Evolutionary conservation across 305 asterid species (phyloP), one percentile per base, ranked within the genome.

Genomic region (Fraxinus floribunda): DNA sequence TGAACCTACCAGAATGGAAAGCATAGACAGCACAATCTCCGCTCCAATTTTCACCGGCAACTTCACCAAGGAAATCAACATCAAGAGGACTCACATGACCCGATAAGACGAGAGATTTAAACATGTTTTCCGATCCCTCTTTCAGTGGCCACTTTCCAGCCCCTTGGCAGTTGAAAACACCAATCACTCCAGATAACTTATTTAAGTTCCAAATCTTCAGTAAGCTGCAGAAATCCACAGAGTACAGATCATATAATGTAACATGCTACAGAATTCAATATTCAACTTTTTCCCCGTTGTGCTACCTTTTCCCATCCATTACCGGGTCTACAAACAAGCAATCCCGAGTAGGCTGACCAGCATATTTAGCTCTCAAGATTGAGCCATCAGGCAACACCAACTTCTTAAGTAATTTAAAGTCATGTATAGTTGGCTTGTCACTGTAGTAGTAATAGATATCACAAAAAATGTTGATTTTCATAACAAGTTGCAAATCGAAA

Each of bases 101-200:
- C 0, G 88, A 88, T 38, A 88, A 80, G 57, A 79, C 77, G 34
- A 83, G 77, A 46, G 79, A 7, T 74, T 76, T 52, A 32, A 84
- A 73, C 20, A 80, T 34, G 39, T 30, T 34, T 34, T 81, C 82
- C 6, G 52, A 81, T 32, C 22, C 83, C 24, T 81, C 84, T 76
- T 66, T 81, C 82, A 86, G 5, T 6, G 92, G 84, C 92, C 92
- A 89, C 41, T 32, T 71, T 29, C 90, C 90, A 3, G 87, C 88
- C 70, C 90, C 92, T 87, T 89, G 92, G 86, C 90, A 89, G 87
- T 87, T 89, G 36, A 89, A 89, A 52, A 87, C 82, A 5, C 92
- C 92, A 0, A 89, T 75, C n/a, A 89, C 85, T 76, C 90, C 92
- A 7, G 89, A 80, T 16, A 80, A 81, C 84, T 86, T 83, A 35